Base-by-base conservation (phyloP, 2,329 filamentous ascomycete species). In the Stemphylium vesicarium region DNA sequence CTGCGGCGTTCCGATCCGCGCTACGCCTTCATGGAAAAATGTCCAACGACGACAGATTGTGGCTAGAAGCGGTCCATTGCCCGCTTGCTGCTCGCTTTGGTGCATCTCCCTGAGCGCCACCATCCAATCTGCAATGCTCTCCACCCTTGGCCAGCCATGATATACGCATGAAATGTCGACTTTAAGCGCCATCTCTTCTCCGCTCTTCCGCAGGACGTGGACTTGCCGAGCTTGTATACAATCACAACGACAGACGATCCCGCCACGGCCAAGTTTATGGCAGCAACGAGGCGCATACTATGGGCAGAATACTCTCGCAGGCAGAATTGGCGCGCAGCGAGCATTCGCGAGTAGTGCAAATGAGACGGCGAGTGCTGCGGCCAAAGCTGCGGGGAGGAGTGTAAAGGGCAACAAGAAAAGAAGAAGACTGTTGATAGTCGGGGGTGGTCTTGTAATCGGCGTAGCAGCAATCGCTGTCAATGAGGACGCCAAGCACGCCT, bases 401-500 rank as follows among this genome's bases (percentile, higher is more conserved):
- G 49, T 43, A n/a, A 57, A 57, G 41, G 67, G 59, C 42, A 65
- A 45, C 41, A 76, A 65, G 60, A 60, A 63, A 33, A 58, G 68
- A 51, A 63, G 67, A 46, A 56, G 66, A 45, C 42, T 74, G 36
- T n/a, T 68, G 15, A 43, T 74, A 26, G 58, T 66, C 18, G 66
- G 68, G 7, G 65, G 67, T 13, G 70, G 64, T 36, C 41, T 68
- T 12, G 65, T 50, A 11, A 44, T 82, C 13, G 76, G 76, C 29
- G 76, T 77, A 7, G 77, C 72, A 13, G 77, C 77, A 5, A 72
- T 85, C 43, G 78, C 80, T 9, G 80, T 85, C 63, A 82, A 78
- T 40, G 84, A 87, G 45, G 87, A 96, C 63, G 86, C 92, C 62
- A 90, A 88, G 74, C 87, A 91, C 78, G 83, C 84, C 31, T 94